Conservation (phyloP, 495 filamentous ascomycete genomes). For the Collariella sp. region DNA sequence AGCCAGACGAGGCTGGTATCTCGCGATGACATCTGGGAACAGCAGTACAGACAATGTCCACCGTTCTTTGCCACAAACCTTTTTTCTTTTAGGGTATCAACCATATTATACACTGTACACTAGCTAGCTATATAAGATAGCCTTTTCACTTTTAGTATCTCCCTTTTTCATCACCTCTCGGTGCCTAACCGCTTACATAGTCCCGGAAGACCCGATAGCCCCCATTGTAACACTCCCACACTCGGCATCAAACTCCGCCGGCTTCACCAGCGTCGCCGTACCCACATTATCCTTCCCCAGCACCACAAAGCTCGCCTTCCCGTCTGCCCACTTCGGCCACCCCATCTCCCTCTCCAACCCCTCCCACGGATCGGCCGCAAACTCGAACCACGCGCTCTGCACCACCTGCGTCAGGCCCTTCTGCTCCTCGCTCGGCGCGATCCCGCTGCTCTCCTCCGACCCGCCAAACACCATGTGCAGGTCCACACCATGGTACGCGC, state of each 20-base stretch:
- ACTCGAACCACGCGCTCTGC: slow-evolving; percentile 37
- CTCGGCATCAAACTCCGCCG: background rate
- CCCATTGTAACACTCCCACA: background rate
- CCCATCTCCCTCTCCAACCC: slow-evolving; percentile 3
- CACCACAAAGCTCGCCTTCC: background rate
- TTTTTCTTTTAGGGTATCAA: too few species aligned
- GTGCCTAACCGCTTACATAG: too few species aligned
- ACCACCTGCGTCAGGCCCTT: slow-evolving; percentile 24
- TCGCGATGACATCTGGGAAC: too few species aligned
- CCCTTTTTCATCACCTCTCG: too few species aligned
- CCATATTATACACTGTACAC: too few species aligned
- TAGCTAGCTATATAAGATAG: too few species aligned
- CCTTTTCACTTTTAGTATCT: too few species aligned
- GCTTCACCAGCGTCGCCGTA: background rate
- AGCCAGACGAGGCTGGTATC: too few species aligned
- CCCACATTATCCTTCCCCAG: background rate
- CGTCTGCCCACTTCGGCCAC: slow-evolving; percentile 2
- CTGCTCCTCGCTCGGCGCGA: slow-evolving; percentile 23
- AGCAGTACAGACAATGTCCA: too few species aligned
- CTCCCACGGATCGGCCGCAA: slow-evolving; percentile 20
- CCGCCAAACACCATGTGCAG: slow-evolving; percentile 42
- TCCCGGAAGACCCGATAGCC: too few species aligned
- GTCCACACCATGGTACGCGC: slow-evolving; percentile 45
- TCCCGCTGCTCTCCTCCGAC: slow-evolving; percentile 32
- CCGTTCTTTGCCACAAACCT: too few species aligned